phyloP scores from a whole-genome alignment of 345 rosid genomes.

The Balakata baccata region DNA sequence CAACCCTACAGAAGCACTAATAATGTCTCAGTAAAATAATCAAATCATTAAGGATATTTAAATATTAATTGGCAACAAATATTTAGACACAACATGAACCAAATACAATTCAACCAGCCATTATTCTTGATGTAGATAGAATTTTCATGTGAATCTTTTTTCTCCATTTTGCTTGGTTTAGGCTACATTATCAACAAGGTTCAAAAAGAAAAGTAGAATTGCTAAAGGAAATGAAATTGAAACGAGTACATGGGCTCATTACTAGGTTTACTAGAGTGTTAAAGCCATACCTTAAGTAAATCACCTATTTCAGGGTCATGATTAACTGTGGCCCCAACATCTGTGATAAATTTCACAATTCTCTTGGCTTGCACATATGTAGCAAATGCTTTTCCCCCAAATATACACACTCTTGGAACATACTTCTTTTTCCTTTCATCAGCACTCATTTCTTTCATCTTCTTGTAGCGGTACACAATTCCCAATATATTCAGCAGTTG shows the following conservation, averaged over 20 bases:
- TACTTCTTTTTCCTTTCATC: slow-evolving; percentile 48
- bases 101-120: neutral
- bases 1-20: neutral
- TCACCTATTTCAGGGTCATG: slow-evolving; percentile 73
- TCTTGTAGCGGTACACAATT: slow-evolving; percentile 68
- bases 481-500: slow-evolving; percentile 72
- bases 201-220: neutral
- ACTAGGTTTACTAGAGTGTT: neutral
- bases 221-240: neutral
- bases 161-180: neutral
- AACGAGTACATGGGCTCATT: neutral
- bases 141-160: neutral
- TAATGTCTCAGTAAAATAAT: neutral
- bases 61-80: neutral
- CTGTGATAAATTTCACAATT: slow-evolving; percentile 71
- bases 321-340: slow-evolving; percentile 66
- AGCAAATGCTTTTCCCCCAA: slow-evolving; percentile 82
- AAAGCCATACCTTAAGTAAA: slow-evolving; percentile 55
- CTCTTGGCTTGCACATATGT: slow-evolving; percentile 82
- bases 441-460: slow-evolving; percentile 71
- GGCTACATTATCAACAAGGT: neutral
- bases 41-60: neutral
- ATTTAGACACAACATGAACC: neutral
- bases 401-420: slow-evolving; percentile 73
- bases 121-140: neutral